phyloP scores from a whole-genome alignment of 345 rosid species.

The Eucalyptus grandis region DNA sequence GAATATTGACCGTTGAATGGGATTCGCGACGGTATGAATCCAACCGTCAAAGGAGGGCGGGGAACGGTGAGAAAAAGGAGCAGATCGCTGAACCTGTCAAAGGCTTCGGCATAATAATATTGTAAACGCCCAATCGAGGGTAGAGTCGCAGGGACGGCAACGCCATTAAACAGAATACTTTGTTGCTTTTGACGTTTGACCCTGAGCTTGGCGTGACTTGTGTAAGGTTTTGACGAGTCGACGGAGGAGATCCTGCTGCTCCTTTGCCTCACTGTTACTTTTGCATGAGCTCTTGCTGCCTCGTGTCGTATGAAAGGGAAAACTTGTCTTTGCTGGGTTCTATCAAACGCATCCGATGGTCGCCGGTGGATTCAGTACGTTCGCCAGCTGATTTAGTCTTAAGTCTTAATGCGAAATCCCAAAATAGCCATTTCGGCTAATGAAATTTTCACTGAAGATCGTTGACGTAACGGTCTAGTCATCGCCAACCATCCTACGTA shows the following conservation, averaged over 20 bases:
- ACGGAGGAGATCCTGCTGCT: background rate
- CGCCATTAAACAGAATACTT: background rate
- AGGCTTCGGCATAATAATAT: background rate
- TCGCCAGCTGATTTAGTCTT: background rate
- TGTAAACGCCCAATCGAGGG: background rate
- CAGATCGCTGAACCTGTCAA: background rate
- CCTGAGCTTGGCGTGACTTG: background rate
- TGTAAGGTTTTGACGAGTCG: background rate
- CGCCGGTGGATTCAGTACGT: background rate
- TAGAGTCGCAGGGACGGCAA: background rate
- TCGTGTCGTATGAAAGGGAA: background rate
- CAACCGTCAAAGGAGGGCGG: background rate
- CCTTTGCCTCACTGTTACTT: background rate
- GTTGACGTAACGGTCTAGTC: accelerated
- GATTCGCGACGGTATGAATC: background rate
- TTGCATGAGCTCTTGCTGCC: background rate
- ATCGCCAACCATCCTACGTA: too few relatives aligned
- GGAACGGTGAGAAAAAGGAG: background rate
- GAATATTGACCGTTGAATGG: constrained; percentile 32
- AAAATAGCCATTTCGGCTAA: background rate
- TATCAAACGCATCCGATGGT: background rate
- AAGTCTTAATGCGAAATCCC: background rate
- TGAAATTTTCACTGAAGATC: too few relatives aligned
- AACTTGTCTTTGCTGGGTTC: background rate
- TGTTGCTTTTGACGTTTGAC: background rate